Evolutionary conservation across 345 rosid genomes (phyloP).

Genomic region (Citrus glauca): DNA sequence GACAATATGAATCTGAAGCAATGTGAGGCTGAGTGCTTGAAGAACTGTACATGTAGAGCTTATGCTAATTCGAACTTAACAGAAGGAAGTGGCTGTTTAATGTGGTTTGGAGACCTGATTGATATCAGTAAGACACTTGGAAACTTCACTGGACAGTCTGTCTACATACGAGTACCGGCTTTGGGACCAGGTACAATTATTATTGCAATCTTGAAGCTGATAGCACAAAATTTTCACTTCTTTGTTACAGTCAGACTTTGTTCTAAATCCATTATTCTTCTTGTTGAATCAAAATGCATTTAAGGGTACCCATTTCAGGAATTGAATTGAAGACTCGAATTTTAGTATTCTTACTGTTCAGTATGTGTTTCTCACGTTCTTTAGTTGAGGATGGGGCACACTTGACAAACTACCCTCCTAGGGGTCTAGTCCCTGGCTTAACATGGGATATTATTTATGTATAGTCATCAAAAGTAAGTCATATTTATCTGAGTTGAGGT

Average conservation of each 20-base stretch:
- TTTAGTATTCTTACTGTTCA: no score
- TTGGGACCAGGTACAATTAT: conserved; percentile 14
- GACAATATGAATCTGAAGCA: conserved; percentile 14
- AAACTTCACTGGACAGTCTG: not conserved
- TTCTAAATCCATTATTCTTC: not conserved
- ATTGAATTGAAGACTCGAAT: not conserved
- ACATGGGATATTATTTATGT: no score
- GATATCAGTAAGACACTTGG: conserved; percentile 4
- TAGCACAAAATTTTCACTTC: not conserved
- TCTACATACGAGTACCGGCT: conserved; percentile 17
- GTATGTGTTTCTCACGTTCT: no score
- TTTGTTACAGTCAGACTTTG: not conserved
- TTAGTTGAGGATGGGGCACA: no score
- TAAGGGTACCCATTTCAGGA: not conserved
- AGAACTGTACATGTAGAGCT: conserved; percentile 29
- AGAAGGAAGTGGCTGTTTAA: conserved; percentile 22
- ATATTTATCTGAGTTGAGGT: no score
- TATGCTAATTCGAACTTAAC: conserved; percentile 16
- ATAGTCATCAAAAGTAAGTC: no score
- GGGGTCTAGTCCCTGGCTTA: no score
- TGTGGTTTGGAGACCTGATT: conserved; percentile 30
- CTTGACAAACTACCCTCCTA: no score
- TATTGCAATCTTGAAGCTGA: not conserved
- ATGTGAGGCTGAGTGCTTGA: conserved; percentile 21
- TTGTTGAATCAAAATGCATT: not conserved